These are phyloP conservation scores for Podospora bellae-mahoneyi DNA, from an alignment of 495 filamentous ascomycete genomes.

Conservation along the genomic window DNA sequence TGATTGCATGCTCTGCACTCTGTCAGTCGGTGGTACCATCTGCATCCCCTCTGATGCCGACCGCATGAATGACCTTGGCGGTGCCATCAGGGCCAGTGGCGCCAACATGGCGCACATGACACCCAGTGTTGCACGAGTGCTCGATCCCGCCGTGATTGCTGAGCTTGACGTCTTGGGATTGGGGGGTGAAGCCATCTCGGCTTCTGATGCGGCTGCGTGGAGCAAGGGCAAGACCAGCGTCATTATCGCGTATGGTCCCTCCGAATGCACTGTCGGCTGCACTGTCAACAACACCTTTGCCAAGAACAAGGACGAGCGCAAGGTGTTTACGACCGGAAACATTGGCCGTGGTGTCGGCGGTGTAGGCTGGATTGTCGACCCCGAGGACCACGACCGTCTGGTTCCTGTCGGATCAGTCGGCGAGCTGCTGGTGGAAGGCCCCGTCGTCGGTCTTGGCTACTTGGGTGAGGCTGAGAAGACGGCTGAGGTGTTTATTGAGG, in stretches of 20 bases:
- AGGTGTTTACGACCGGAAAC: slow-evolving; percentile 27
- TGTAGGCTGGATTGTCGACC: slow-evolving; percentile 56
- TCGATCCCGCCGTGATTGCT: slow-evolving; percentile 37
- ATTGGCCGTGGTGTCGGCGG: slow-evolving; percentile 46
- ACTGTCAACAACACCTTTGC: slow-evolving; percentile 39
- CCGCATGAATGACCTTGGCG: slow-evolving; percentile 43
- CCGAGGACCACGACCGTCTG: slow-evolving; percentile 52
- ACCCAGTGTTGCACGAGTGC: slow-evolving; percentile 54
- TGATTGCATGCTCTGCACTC: slow-evolving; percentile 49
- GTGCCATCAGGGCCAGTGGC: slow-evolving; percentile 33
- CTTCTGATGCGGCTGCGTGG: slow-evolving; percentile 40
- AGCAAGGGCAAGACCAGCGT: slow-evolving; percentile 34
- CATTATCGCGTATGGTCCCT: slow-evolving; percentile 59
- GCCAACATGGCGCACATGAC: slow-evolving; percentile 48
- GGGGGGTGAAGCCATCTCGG: slow-evolving; percentile 26
- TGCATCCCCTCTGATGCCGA: slow-evolving; percentile 58
- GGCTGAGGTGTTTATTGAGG: slow-evolving; percentile 44
- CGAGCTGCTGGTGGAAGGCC: slow-evolving; percentile 74
- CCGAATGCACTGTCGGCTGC: slow-evolving; percentile 52
- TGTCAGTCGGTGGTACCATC: slow-evolving; percentile 56
- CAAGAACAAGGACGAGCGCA: slow-evolving; percentile 25
- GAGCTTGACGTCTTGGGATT: slow-evolving; percentile 23
- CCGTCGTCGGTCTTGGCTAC: slow-evolving; percentile 54
- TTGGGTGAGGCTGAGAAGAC: slow-evolving; percentile 66
- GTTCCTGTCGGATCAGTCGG: slow-evolving; percentile 67